Percentiles rank a stretch among this genome's conserved stretches.
phyloP scores from a whole-genome alignment of 1,284 basidiomycete species.

The Cutaneotrichosporon cavernicola region DNA sequence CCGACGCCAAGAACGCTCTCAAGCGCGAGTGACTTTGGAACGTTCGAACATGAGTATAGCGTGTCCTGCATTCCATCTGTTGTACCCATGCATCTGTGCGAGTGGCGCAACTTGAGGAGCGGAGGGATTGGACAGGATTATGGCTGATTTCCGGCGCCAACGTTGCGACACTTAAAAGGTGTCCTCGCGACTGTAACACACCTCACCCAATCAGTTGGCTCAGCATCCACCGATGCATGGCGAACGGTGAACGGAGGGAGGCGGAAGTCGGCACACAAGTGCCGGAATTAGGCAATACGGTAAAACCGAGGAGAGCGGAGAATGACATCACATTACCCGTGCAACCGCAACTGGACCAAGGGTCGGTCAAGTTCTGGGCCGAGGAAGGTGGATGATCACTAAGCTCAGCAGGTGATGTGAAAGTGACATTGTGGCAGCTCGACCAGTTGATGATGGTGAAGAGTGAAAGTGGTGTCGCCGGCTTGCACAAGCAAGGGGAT shows the following conservation, averaged over 20 bases:
- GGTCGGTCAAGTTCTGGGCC: constrained; percentile 8
- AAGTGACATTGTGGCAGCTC: background rate
- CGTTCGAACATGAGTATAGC: constrained; percentile 1
- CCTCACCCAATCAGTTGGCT: background rate
- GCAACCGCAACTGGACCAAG: background rate
- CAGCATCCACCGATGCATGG: background rate
- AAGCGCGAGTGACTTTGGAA: constrained; percentile 2
- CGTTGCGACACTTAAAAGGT: background rate
- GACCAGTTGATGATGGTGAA: background rate
- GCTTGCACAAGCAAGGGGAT: background rate
- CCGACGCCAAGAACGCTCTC: constrained; percentile 10
- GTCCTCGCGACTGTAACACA: background rate
- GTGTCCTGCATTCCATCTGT: background rate
- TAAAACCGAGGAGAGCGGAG: background rate
- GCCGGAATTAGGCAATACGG: constrained; percentile 8
- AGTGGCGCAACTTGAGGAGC: background rate
- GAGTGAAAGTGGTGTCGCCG: background rate
- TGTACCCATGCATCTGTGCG: constrained; percentile 5
- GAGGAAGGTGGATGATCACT: constrained; percentile 4
- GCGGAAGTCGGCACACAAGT: background rate
- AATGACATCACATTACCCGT: background rate
- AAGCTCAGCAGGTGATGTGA: background rate
- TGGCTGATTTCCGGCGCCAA: background rate
- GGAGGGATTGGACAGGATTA: background rate
- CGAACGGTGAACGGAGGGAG: background rate